Evolutionary conservation across 768 basidiomycete species (phyloP).

Genomic region (Mycena alexandri): DNA sequence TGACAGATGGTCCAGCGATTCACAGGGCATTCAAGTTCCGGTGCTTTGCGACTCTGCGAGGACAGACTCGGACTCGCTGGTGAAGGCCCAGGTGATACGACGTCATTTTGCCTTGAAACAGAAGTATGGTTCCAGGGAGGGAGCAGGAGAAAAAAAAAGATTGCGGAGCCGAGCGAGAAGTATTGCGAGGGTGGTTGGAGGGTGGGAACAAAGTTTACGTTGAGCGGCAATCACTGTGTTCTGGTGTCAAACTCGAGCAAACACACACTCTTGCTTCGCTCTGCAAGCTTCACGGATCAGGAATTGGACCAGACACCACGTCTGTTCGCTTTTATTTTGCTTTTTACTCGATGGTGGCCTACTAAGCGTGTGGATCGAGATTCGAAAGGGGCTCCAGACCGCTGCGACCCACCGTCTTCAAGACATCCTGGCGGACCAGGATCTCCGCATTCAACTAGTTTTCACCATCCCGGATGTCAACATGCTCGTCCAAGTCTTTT

Average conservation of each 20-base stretch:
- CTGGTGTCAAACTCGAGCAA: background rate
- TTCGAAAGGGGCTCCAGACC: constrained; percentile 11
- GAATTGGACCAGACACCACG: background rate
- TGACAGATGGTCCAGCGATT: background rate
- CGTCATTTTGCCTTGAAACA: constrained; percentile 7
- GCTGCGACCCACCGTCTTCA: too few species aligned
- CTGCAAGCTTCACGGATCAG: constrained; percentile 26
- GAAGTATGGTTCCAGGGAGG: background rate
- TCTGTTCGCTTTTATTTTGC: constrained; percentile 16
- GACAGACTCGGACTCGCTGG: background rate
- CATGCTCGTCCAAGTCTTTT: too few species aligned
- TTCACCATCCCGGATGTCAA: too few species aligned
- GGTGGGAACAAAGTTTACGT: background rate
- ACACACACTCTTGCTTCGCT: background rate
- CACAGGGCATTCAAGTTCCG: too few species aligned
- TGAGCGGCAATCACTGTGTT: constrained; percentile 19
- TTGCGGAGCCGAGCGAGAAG: constrained; percentile 21
- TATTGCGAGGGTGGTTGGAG: background rate
- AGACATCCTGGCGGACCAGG: too few species aligned
- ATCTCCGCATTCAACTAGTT: too few species aligned
- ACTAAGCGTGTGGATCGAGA: background rate
- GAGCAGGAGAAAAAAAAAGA: background rate
- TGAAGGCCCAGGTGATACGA: background rate
- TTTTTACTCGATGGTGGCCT: background rate
- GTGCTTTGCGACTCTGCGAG: too few species aligned